Evolutionary conservation across 495 filamentous ascomycete genomes (phyloP).

Genomic region (Penicillium robsamsonii): DNA sequence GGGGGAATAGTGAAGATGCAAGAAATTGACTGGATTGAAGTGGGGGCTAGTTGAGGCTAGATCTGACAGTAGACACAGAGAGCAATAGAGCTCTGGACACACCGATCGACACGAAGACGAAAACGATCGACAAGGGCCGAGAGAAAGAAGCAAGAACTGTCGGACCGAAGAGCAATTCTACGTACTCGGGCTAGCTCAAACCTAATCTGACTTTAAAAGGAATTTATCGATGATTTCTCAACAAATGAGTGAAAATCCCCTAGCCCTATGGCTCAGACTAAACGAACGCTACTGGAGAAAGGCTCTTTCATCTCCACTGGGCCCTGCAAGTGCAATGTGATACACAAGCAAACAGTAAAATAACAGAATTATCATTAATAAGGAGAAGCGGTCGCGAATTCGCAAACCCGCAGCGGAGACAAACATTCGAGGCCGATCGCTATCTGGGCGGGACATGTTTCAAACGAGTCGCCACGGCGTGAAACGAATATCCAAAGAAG

Average conservation of each 20-base stretch:
- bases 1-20: conserved; percentile 4
- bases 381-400: background rate
- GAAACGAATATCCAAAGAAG: conserved; percentile 15
- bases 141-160: background rate
- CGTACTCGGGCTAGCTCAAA: background rate
- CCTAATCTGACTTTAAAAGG: background rate
- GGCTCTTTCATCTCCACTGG: conserved; percentile 7
- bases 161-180: conserved; percentile 1
- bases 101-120: conserved; percentile 18
- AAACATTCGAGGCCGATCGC: conserved; percentile 10
- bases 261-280: conserved; percentile 5
- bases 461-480: conserved; percentile 11
- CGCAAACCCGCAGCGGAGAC: conserved; percentile 1
- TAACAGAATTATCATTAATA: background rate
- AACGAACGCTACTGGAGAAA: conserved; percentile 2
- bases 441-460: conserved; percentile 5
- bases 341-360: conserved; percentile 1
- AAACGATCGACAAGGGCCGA: conserved; percentile 17
- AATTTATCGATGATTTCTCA: background rate
- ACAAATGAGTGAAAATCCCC: background rate
- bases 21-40: background rate
- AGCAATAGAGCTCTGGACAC: background rate
- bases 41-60: background rate
- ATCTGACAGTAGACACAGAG: conserved; percentile 16
- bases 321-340: conserved; percentile 13